phyloP scores from a whole-genome alignment of 192 early-diverging fungal species.

The Lobosporangium transversale region DNA sequence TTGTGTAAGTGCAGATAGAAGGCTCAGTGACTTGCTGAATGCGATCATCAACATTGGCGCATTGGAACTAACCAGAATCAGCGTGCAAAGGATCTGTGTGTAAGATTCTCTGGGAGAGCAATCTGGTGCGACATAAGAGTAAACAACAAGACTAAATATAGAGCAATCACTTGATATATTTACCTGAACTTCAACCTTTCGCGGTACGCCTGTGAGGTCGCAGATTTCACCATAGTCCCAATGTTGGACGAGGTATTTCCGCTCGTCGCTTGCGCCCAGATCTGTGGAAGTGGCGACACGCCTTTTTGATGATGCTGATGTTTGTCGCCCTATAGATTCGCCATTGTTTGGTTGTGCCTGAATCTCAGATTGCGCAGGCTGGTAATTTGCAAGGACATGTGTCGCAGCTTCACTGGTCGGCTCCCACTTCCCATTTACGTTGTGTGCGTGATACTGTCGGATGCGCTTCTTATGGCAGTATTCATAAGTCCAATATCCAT shows the following conservation, averaged over 20 bases:
- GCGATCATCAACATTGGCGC: constrained; percentile 69
- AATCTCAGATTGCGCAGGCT: constrained; percentile 20
- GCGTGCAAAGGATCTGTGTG: too few species aligned
- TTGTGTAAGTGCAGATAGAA: constrained; percentile 77
- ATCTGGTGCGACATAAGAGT: too few species aligned
- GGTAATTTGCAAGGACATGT: constrained; percentile 43
- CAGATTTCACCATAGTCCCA: constrained; percentile 83
- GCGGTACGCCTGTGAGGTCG: constrained; percentile 72
- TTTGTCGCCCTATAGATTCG: too few species aligned
- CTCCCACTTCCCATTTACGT: constrained; percentile 51
- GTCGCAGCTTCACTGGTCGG: constrained; percentile 23
- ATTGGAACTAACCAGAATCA: constrained; percentile 80
- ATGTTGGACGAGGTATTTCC: constrained; percentile 71
- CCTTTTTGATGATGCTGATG: background rate
- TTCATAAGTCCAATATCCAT: constrained; percentile 84
- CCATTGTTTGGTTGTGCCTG: constrained; percentile 8
- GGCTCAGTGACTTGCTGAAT: constrained; percentile 74
- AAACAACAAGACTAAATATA: too few species aligned
- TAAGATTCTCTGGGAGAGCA: too few species aligned
- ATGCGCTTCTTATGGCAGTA: constrained; percentile 75
- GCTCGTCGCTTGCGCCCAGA: constrained; percentile 56
- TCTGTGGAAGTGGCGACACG: constrained; percentile 37
- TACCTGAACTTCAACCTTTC: constrained; percentile 80
- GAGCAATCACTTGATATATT: background rate
- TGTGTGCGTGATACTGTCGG: constrained; percentile 46